Evolutionary conservation across 352 stramenopile species (phyloP), one percentile per base, ranked within the genome.

Genomic region (Globisporangium polare): DNA sequence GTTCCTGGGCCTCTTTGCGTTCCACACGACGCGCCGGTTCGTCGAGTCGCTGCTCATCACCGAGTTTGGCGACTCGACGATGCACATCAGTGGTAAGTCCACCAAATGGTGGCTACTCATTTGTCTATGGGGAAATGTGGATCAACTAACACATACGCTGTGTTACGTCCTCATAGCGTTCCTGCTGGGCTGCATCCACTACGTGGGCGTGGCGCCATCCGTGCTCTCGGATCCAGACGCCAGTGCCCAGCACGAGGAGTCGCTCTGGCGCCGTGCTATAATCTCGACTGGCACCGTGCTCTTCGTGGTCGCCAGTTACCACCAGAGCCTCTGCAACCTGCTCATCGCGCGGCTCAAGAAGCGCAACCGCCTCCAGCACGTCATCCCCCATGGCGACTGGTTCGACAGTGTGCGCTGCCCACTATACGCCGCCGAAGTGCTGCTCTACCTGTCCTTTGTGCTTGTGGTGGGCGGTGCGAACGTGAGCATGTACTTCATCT

Each of bases 1-100:
- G 26, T 80, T 88, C 39, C 58, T 89, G 29, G 47, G n/a, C 27
- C 59, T 92, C 24, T 87, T 88, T 42, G 63, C 70, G 17, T 22
- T 87, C 0, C 83, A 92, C 57, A 77, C 70, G 13, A 74, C 69
- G 10, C 74, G 83, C 2, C 67, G 83, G 33, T 88, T 85, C 50
- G 43, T 89, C 2, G 83, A 92, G 47, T 86, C 71, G 2, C 29
- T 81, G 13, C 69, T 88, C 9, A 58, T 90, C 59, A 92, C 83
- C 15, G 71, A 86, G 58, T 92, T 90, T 62, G 80, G 83, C 8
- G 49, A 78, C 29, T 67, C 83, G 24, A 86, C 59, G 43, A 92
- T 92, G 80, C 78, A 92, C 61, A 52, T 76, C 20, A 51, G 47
- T 27, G 22, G 72, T 76, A 66, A 47, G 64, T 53, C 17, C 22